Evolutionary conservation across 768 basidiomycete species (phyloP).

Genomic region (Mycena epipterygia): DNA sequence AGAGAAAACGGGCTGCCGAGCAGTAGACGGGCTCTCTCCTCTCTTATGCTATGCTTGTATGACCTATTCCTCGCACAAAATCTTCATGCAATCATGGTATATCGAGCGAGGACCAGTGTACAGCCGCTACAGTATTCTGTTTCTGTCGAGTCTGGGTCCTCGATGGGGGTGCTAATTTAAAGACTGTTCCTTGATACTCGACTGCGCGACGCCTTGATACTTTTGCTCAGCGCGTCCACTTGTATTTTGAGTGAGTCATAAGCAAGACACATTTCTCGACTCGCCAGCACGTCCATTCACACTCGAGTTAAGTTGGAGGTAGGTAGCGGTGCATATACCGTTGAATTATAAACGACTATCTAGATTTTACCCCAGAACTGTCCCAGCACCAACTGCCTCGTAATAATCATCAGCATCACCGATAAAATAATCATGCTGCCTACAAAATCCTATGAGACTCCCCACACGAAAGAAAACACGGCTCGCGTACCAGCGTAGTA

Average conservation of each 20-base stretch:
- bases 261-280: too few relatives aligned
- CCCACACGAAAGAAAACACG: neutral
- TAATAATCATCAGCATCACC: constrained; percentile 32
- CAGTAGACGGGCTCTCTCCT: constrained; percentile 17
- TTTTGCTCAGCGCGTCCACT: too few relatives aligned
- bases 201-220: too few relatives aligned
- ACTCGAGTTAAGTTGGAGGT: too few relatives aligned
- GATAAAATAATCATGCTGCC: constrained; percentile 35
- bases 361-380: constrained; percentile 37
- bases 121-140: too few relatives aligned
- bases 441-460: neutral
- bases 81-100: constrained; percentile 31
- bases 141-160: too few relatives aligned
- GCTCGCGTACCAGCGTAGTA: constrained; percentile 60
- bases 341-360: neutral
- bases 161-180: too few relatives aligned
- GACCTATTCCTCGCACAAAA: constrained; percentile 12
- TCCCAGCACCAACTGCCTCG: constrained; percentile 31
- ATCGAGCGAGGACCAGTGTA: too few relatives aligned
- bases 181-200: too few relatives aligned
- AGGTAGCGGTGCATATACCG: too few relatives aligned
- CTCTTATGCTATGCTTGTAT: constrained; percentile 35
- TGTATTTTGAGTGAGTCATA: too few relatives aligned
- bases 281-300: too few relatives aligned
- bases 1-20: constrained; percentile 86